Base-by-base conservation (phyloP, 345 rosid species). In the Gossypium bickii region DNA sequence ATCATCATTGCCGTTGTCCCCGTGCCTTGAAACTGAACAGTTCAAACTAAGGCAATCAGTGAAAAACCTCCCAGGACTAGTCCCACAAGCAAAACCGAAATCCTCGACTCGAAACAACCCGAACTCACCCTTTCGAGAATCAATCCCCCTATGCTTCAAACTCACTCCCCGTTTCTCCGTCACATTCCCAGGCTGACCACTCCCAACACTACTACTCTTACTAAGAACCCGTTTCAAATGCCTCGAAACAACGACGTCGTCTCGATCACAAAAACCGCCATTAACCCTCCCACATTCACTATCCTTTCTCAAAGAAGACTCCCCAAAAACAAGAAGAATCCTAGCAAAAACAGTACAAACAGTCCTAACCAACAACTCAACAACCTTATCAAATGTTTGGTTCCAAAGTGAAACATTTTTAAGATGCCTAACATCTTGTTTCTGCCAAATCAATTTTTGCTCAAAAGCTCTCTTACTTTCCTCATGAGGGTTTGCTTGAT, bases 361-460 rank as follows among this genome's bases (percentile, higher is more conserved):
- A 0, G 96, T 94, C 81, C 99, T 87, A 0, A 89, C 98, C 80
- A 94, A 67, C 87, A 92, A 76, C 86, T 91, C 98, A 15, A 94
- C 97, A 27, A 87, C 92, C 80, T 94, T 94, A 81, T 94, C 99
- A 79, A 78, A 90, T 11, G 90, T 91, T 76, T 92, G 97, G 61
- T 81, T 92, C 99, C 99, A 94, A 41, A 94, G 85, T 0, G 98
- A 92, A 79, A 89, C 83, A 65, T 94, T 97, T 83, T 85, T 87
- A 51, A 94, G 90, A 82, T 92, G 94, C 82, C 79, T 85, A 61
- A 92, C 96, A 16, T 94, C 98, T 74, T 94, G 98, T 80, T 75
- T 92, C 88, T 94, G 98, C 98, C 98, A 92, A 80, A 89, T 79
- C 79, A 92, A 79, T 79, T 92, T 94, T 95, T 90, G 99, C 82